These are phyloP conservation scores for Pichia sp. DNA, from an alignment of 1,139 yeast genomes.

Conservation along the genomic window DNA sequence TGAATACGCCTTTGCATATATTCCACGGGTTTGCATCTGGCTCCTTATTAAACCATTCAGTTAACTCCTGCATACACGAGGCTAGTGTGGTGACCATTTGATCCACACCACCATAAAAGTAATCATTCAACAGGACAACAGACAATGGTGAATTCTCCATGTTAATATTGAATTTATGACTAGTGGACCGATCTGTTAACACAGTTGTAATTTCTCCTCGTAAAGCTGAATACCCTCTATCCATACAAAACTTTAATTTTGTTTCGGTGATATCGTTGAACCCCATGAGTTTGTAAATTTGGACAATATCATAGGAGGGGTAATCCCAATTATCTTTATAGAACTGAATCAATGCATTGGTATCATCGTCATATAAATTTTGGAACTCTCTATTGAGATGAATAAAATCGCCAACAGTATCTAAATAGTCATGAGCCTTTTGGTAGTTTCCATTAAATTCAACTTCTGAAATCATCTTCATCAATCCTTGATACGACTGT, in stretches of 20 bases:
- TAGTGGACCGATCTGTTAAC: conserved; percentile 17
- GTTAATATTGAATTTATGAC: conserved; percentile 9
- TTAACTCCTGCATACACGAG: conserved; percentile 37
- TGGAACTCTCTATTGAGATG: conserved; percentile 38
- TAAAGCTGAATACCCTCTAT: conserved; percentile 49
- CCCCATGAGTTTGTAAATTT: conserved; percentile 36
- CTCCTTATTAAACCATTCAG: conserved; percentile 40
- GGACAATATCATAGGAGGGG: conserved; percentile 40
- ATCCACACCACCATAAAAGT: conserved; percentile 50
- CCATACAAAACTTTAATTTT: conserved; percentile 43
- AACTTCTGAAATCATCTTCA: conserved; percentile 40
- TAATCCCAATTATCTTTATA: conserved; percentile 42
- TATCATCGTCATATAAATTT: conserved; percentile 26
- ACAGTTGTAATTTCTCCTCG: conserved; percentile 38
- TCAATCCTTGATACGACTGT: conserved; percentile 48
- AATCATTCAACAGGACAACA: conserved; percentile 41
- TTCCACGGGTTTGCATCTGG: conserved; percentile 37
- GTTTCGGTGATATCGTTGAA: conserved; percentile 29
- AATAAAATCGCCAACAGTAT: conserved; percentile 59
- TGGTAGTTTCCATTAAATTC: conserved; percentile 49
- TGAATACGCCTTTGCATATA: conserved; percentile 37
- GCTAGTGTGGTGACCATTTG: conserved; percentile 42
- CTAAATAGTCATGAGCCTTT: conserved; percentile 50
- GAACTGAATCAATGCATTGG: conserved; percentile 25
- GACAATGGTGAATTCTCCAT: conserved; percentile 41